A percentile compares a stretch with the other conserved stretches of the same genome.
Conservation (phyloP, 495 filamentous ascomycete species). For the Achaetomiella virescens region DNA sequence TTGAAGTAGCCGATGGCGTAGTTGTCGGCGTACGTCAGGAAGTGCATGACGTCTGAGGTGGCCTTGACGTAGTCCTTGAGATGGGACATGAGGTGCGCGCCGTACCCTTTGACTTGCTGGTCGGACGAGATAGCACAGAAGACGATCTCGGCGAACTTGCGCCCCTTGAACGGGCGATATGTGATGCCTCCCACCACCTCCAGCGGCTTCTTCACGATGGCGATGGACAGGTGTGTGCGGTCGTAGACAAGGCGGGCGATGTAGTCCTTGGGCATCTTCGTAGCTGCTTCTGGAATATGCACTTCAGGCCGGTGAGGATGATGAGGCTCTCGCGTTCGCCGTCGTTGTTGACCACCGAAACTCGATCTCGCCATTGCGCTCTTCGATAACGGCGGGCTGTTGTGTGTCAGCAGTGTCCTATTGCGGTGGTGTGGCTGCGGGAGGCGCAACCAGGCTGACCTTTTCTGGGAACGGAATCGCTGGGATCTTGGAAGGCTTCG, state of each 20-base stretch:
- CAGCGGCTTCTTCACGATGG: slow-evolving; percentile 92
- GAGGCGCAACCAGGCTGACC: slow-evolving; percentile 35
- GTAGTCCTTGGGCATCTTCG: slow-evolving; percentile 99
- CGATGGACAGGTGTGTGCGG: slow-evolving; percentile 90
- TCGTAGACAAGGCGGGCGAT: slow-evolving; percentile 97
- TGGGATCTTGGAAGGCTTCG: slow-evolving; percentile 46
- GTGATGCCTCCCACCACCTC: slow-evolving; percentile 97
- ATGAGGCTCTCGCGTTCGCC: slow-evolving; percentile 80
- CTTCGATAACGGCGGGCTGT: slow-evolving; percentile 80
- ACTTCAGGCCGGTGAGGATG: slow-evolving; percentile 91
- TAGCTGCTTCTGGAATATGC: slow-evolving; percentile 96
- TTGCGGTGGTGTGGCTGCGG: neutral
- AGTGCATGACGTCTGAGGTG: slow-evolving; percentile 94
- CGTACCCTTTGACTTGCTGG: slow-evolving; percentile 98
- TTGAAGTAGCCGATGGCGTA: slow-evolving; percentile 99
- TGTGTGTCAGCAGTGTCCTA: slow-evolving; percentile 21
- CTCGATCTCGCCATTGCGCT: slow-evolving; percentile 91
- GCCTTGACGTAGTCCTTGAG: slow-evolving; percentile 99
- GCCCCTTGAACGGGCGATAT: slow-evolving; percentile 88
- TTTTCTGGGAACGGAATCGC: slow-evolving; percentile 78
- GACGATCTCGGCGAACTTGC: slow-evolving; percentile 95
- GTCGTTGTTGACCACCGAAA: slow-evolving; percentile 99
- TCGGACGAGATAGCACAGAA: slow-evolving; percentile 98
- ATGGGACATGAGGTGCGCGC: slow-evolving; percentile 95
- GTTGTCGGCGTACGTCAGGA: slow-evolving; percentile 97